Conservation (phyloP, 2,329 filamentous ascomycete species). For the Huntiella omanensis region DNA sequence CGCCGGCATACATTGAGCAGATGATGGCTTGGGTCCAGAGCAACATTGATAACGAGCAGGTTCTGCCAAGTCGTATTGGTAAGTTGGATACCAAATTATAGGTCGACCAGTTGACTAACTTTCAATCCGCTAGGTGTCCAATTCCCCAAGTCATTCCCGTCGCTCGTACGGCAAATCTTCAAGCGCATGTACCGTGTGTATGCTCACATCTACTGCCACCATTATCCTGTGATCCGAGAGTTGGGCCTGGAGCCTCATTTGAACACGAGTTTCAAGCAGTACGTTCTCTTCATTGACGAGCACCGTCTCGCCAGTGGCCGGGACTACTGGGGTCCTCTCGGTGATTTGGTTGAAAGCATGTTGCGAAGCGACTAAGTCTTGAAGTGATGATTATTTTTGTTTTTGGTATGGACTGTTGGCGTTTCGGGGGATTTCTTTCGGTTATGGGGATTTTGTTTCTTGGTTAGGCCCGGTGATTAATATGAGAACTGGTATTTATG, state of each 20-base stretch:
- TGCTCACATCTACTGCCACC: conserved; percentile 98
- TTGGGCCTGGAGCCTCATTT: conserved; percentile 90
- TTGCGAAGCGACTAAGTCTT: conserved; percentile 57
- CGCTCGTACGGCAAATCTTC: conserved; percentile 85
- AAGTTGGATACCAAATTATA: conserved; percentile 13
- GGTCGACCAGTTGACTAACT: conserved; percentile 5
- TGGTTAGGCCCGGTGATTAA: background rate
- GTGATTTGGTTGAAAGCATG: conserved; percentile 96
- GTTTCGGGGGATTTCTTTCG: background rate
- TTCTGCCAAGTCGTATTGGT: conserved; percentile 90
- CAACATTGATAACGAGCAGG: conserved; percentile 85
- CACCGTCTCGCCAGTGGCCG: conserved; percentile 80
- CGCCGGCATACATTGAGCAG: conserved; percentile 93
- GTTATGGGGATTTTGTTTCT: background rate
- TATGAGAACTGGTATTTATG: background rate
- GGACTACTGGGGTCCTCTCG: conserved; percentile 92
- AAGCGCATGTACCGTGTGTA: conserved; percentile 98
- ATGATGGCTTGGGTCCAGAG: conserved; percentile 93
- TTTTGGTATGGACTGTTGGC: background rate
- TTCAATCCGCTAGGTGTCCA: conserved; percentile 46
- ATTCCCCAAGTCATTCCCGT: conserved; percentile 82
- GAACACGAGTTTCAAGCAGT: conserved; percentile 99
- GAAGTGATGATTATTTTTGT: background rate
- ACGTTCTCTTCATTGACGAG: conserved; percentile 96
- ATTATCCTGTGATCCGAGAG: conserved; percentile 92